Base-by-base conservation (phyloP, 148 eudicot genomes). In the Heliosperma pusillum region DNA sequence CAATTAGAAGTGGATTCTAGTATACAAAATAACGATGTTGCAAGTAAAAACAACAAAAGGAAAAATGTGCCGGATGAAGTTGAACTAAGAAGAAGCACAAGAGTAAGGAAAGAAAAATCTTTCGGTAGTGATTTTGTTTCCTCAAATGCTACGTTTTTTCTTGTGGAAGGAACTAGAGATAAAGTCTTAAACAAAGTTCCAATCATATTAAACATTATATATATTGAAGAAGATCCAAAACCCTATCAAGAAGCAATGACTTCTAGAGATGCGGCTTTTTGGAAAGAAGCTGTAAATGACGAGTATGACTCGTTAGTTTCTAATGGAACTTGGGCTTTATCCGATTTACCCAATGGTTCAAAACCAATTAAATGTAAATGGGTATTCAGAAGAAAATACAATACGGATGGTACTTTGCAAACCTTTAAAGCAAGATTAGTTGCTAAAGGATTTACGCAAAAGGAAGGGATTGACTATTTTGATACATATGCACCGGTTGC, bases 221-320 rank as follows among this genome's bases (percentile, higher is more conserved):
- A n/a, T 68, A 22, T 42, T 5, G 19, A 76, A 17, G 45, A 53
- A 7, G 79, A 74, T 29, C 78, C 74, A 10, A 79, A 68, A n/a
- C 60, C 70, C 1, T 74, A 20, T 59, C 29, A 22, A 61, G 74
- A 66, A 20, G 77, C 62, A 7, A 44, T 78, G 72, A 1, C 47
- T 33, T 73, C 59, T 0, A 57, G 73, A 79, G 56, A 73, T 22
- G 7, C 33, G 0, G 17, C 74, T 2, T 80, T 10, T n/a, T n/a
- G n/a, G n/a, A n/a, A n/a, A n/a, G n/a, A n/a, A n/a, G n/a, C n/a
- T n/a, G n/a, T n/a, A n/a, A 42, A 80, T 71, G 73, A 80, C 20
- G 74, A 80, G 13, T 56, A 69, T 30, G 62, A 76, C 3, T 65
- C 66, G 5, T 22, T 76, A 58, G 6, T 75, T 10, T 52, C 42